Conservation (phyloP, 2,329 filamentous ascomycete genomes). For the Cyanodermella asteris region DNA sequence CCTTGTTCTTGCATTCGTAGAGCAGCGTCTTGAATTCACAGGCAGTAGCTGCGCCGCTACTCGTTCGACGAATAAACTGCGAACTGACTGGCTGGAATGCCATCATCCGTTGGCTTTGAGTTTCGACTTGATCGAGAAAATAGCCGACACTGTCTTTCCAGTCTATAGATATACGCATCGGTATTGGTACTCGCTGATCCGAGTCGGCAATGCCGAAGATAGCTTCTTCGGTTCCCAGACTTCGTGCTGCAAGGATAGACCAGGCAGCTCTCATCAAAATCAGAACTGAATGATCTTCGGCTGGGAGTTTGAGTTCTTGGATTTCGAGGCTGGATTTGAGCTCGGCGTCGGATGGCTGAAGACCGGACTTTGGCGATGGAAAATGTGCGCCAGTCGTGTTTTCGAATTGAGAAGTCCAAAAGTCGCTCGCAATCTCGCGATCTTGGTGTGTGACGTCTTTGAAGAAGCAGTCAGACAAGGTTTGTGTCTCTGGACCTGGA, state of each 20-base stretch:
- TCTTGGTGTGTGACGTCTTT: too few species aligned
- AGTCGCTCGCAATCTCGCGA: too few species aligned
- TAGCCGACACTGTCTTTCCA: conserved; percentile 12
- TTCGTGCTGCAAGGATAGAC: conserved; percentile 14
- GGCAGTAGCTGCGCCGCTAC: conserved; percentile 21
- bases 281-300: too few species aligned
- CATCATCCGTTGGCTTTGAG: conserved; percentile 33
- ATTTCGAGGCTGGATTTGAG: too few species aligned
- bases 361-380: too few species aligned
- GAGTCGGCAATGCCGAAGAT: conserved; percentile 13
- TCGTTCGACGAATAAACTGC: conserved; percentile 30
- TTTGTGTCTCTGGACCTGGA: too few species aligned
- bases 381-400: too few species aligned
- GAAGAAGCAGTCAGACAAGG: too few species aligned
- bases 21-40: conserved; percentile 26
- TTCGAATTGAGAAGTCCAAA: too few species aligned
- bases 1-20: too few species aligned
- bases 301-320: too few species aligned
- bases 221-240: conserved; percentile 14
- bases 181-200: conserved; percentile 17
- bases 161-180: conserved; percentile 3
- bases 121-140: conserved; percentile 35
- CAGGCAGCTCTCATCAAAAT: conserved; percentile 18
- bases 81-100: conserved; percentile 41
- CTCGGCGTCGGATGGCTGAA: too few species aligned